A percentile compares a stretch with the other conserved stretches of the same genome.
Conservation (phyloP, 2,329 filamentous ascomycete genomes). For the Monilinia vaccinii-corymbosi region DNA sequence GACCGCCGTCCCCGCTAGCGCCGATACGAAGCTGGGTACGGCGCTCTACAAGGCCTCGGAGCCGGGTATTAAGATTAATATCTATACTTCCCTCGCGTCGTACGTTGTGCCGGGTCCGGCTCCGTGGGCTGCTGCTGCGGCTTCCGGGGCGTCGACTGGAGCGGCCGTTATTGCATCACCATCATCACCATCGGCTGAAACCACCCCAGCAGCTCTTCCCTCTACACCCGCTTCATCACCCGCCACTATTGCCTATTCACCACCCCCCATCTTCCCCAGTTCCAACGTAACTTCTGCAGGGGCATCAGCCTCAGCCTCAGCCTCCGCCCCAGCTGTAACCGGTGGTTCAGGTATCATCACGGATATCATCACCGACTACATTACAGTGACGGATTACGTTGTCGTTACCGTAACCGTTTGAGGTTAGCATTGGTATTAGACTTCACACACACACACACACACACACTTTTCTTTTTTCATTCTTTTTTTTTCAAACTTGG, state of each 20-base stretch:
- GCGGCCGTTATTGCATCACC: neutral
- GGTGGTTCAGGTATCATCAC: neutral
- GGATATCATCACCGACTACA: neutral
- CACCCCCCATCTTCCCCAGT: neutral
- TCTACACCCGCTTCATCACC: neutral
- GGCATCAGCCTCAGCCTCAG: neutral
- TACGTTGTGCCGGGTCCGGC: slow-evolving; percentile 31
- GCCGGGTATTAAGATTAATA: slow-evolving; percentile 34
- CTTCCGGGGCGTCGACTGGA: neutral
- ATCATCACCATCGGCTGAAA: neutral
- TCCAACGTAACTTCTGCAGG: neutral
- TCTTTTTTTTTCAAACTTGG: neutral
- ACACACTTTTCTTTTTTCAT: neutral
- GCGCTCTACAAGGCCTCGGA: slow-evolving; percentile 36
- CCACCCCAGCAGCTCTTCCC: too few species aligned
- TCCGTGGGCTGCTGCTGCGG: slow-evolving; percentile 1
- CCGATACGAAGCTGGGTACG: slow-evolving; percentile 31
- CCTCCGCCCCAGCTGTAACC: neutral
- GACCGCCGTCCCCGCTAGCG: slow-evolving; percentile 27
- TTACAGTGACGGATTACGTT: neutral
- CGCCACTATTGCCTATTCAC: neutral
- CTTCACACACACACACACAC: too few species aligned
- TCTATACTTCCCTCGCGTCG: slow-evolving; percentile 30
- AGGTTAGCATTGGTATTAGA: too few species aligned
- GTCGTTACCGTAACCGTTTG: slow-evolving; percentile 5